Base-by-base conservation (phyloP, 768 basidiomycete species). In the Podaxis carcinomalis region DNA sequence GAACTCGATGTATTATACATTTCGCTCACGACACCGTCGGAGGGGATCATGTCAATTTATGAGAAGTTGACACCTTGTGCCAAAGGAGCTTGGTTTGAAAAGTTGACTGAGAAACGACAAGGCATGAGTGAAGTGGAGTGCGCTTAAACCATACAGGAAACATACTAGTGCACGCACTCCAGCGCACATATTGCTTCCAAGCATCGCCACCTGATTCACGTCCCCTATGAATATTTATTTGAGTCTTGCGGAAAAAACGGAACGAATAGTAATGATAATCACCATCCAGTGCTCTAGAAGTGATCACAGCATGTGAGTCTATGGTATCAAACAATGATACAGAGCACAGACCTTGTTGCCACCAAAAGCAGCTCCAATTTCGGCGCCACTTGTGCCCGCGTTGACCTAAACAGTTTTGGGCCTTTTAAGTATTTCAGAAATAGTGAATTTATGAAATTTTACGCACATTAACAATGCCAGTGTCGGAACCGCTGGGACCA, bases 111-210 rank as follows among this genome's bases (percentile, higher is more conserved):
- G 19, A 44, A 54, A 59, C 42, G 39, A 53, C 25, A 55, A 64
- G 23, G 58, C 50, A 37, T 59, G 19, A 59, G 23, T 44, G 16
- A 4, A 19, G 5, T 13, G 4, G 5, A 62, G 49, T 39, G 63
- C 57, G 49, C 51, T 35, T 35, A 36, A 11, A 49, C 21, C 39
- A 23, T 21, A 19, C 27, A 37, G 7, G n/a, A 36, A 52, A 72
- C 79, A 53, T 68, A 83, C 82, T 77, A 10, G 95, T 97, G 72
- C 92, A 95, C 50, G 90, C 85, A 73, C 89, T 88, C 92, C 92
- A 95, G 55, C 93, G 85, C 42, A 95, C 90, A 67, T 95, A 95
- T 73, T 96, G 92, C 73, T 95, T 95, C 96, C 96, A 98, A n/a
- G 95, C 90, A 73, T 98, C 96, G 56, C 95, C 95, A 40, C 96